Evolutionary conservation across 2,329 filamentous ascomycete genomes (phyloP), one percentile per base, ranked within the genome.

Genomic region (Cytospora piceicola): DNA sequence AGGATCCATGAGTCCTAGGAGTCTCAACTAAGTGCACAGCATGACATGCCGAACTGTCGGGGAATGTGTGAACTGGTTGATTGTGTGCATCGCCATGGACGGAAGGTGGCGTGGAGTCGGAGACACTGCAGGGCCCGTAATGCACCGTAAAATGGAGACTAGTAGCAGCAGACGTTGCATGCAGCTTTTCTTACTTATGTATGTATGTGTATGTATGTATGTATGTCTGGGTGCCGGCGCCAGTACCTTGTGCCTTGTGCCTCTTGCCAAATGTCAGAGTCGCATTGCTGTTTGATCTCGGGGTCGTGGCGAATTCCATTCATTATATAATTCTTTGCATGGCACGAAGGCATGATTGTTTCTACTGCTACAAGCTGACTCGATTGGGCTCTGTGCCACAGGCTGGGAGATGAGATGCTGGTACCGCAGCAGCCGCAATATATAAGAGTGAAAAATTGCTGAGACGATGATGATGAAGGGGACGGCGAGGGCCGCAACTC

Each of bases 81-180:
- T 20, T 46, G 20, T n/a, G 42, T 46, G 42, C 42, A 46, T 46
- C 17, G 42, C 42, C 42, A 24, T 24, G 46, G 46, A 24, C 46
- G 46, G 46, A 49, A 49, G 46, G 46, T 49, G 46, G 46, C 46
- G 46, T 49, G 46, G 46, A 49, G 46, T 49, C 12, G 46, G 46
- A 24, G 17, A 42, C 39, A 42, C 39, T 42, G 39, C 39, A 42
- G 39, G 39, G 39, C 39, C 15, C 4, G 17, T 36, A 4, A 36
- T 15, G n/a, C n/a, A n/a, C n/a, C n/a, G 34, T 36, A 15, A 15
- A 9, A 36, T 14, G 11, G 34, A 36, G 11, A 39, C 36, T 12
- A 39, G 12, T 4, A 39, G 36, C 14, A 39, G 32, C 32, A 15
- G 39, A n/a, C 20, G 39, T 42, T 42, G 39, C 39, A 42, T 42